These are phyloP conservation scores for Aspergillus melleus DNA, from an alignment of 2,329 filamentous ascomycete species.

Conservation along the genomic window DNA sequence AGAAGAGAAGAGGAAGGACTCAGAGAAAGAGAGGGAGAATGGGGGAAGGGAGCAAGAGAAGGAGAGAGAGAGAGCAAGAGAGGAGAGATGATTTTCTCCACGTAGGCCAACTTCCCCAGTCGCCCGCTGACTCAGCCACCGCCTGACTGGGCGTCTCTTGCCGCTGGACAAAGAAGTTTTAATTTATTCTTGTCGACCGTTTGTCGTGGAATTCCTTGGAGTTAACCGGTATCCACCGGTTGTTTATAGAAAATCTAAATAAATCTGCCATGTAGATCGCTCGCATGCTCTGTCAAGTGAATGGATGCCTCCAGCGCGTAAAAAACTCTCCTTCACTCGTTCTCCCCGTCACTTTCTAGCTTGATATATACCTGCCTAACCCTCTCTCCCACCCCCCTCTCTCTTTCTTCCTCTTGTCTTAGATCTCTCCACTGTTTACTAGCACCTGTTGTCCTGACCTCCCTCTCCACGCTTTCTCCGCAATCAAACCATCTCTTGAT, in stretches of 20 bases:
- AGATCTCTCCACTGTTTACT: neutral
- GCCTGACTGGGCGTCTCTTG: neutral
- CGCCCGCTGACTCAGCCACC: conserved; percentile 20
- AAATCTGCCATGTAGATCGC: neutral
- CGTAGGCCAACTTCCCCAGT: conserved; percentile 25
- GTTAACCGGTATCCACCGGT: too few species aligned
- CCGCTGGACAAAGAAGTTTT: neutral
- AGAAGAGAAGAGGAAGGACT: conserved; percentile 4
- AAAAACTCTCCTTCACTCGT: neutral
- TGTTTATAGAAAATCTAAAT: neutral
- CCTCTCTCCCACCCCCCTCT: neutral
- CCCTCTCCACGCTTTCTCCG: conserved; percentile 2
- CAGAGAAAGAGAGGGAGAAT: conserved; percentile 8
- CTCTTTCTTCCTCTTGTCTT: neutral
- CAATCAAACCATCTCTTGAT: conserved; percentile 3
- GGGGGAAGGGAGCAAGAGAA: conserved; percentile 5
- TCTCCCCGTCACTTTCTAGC: neutral
- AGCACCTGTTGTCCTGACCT: neutral
- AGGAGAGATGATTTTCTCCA: conserved; percentile 24
- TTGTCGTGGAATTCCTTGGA: too few species aligned
- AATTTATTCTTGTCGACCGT: neutral
- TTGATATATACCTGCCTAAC: neutral
- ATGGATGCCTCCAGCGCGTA: neutral
- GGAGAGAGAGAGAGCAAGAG: conserved; percentile 9
- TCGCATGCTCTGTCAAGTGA: neutral